These are phyloP conservation scores for Sequoiadendron giganteum DNA, from an alignment of 75 land plant genomes.

Conservation along the genomic window DNA sequence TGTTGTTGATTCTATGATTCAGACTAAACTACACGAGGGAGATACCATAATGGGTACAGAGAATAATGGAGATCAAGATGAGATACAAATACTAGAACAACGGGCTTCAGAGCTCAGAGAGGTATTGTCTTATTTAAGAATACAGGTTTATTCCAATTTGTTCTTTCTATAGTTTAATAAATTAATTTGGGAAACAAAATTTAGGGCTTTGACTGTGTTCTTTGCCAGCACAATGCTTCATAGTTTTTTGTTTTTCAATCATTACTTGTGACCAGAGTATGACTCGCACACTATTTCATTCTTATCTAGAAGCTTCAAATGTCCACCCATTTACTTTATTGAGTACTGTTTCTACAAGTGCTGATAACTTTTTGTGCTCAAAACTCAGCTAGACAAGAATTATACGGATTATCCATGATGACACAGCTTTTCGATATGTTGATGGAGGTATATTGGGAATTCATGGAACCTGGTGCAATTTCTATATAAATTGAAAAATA, in stretches of 20 bases:
- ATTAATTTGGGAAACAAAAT: not conserved
- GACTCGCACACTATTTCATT: not conserved
- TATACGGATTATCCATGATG: not conserved
- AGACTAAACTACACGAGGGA: constrained; percentile 34
- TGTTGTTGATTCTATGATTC: constrained; percentile 10
- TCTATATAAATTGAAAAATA: too few relatives aligned
- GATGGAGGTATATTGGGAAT: too few relatives aligned
- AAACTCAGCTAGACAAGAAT: not conserved
- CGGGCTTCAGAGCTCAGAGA: constrained; percentile 56
- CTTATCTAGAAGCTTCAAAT: not conserved
- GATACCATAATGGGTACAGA: constrained; percentile 21
- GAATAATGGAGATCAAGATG: constrained; percentile 31
- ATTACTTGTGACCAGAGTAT: not conserved
- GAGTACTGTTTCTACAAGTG: not conserved
- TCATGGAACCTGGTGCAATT: too few relatives aligned
- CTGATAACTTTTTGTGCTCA: not conserved
- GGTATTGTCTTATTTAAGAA: constrained; percentile 29
- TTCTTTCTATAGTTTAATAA: not conserved
- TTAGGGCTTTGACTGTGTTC: not conserved
- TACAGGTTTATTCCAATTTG: not conserved
- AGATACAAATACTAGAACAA: constrained; percentile 63
- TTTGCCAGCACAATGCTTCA: not conserved
- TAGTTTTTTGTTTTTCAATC: not conserved
- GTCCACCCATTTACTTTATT: not conserved
- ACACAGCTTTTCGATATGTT: not conserved